Evolutionary conservation across 1,284 basidiomycete genomes (phyloP).

Genomic region (Sutorius eximius): DNA sequence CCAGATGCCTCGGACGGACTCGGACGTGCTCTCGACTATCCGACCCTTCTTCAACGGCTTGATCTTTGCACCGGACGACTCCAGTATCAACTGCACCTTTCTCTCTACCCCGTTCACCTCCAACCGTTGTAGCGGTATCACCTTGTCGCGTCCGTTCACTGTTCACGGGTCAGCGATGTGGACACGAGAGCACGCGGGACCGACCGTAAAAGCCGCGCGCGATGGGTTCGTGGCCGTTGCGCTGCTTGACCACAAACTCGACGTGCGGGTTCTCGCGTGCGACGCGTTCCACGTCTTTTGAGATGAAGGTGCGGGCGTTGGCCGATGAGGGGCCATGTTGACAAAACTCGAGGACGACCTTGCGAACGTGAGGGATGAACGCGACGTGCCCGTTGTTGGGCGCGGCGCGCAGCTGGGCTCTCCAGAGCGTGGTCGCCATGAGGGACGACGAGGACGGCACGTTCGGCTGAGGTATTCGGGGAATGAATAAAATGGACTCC

Average conservation of each 20-base stretch:
- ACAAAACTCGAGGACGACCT: constrained; percentile 84
- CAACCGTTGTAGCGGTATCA: constrained; percentile 69
- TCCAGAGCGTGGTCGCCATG: constrained; percentile 47
- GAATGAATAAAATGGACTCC: constrained; percentile 16
- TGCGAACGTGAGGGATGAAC: constrained; percentile 74
- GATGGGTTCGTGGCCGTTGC: constrained; percentile 71
- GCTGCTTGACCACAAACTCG: constrained; percentile 75
- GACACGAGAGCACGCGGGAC: constrained; percentile 5
- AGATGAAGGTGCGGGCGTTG: constrained; percentile 67
- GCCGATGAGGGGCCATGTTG: constrained; percentile 75
- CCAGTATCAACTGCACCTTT: constrained; percentile 80
- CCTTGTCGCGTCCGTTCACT: constrained; percentile 83
- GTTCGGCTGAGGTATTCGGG: constrained; percentile 13
- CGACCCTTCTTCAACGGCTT: constrained; percentile 67
- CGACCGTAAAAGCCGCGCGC: constrained; percentile 76
- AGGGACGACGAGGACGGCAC: constrained; percentile 11
- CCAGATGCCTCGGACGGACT: constrained; percentile 83
- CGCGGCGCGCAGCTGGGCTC: constrained; percentile 58
- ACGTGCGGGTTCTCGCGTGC: constrained; percentile 76
- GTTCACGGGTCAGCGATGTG: constrained; percentile 13
- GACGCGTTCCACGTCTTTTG: constrained; percentile 58
- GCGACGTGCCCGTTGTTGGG: constrained; percentile 70
- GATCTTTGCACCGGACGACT: constrained; percentile 83
- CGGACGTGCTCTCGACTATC: constrained; percentile 73
- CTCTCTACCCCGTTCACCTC: constrained; percentile 69